These are phyloP conservation scores for Moricandia moricandioides DNA, from an alignment of 345 rosid genomes.

Conservation along the genomic window DNA sequence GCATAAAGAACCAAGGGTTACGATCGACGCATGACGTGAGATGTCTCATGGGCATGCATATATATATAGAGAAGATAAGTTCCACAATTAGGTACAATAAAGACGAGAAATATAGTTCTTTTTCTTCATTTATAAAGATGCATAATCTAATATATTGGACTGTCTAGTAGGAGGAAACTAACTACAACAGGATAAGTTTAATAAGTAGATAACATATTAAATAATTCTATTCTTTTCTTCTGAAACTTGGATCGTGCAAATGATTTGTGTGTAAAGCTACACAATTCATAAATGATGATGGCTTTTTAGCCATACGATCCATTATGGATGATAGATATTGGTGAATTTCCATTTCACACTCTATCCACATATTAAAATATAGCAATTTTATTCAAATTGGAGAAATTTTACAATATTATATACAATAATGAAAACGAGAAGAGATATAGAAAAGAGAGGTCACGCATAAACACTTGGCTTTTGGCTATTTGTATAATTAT, in stretches of 20 bases:
- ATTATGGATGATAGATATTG: slow-evolving; percentile 10
- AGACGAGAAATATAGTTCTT: neutral
- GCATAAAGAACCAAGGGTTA: neutral
- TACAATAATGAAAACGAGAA: slow-evolving; percentile 1
- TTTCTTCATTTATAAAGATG: neutral
- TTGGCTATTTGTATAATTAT: slow-evolving; percentile 32
- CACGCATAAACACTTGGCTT: slow-evolving; percentile 26
- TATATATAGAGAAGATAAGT: slow-evolving; percentile 15
- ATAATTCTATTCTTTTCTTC: neutral
- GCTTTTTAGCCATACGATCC: slow-evolving; percentile 27
- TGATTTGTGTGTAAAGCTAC: slow-evolving; percentile 32
- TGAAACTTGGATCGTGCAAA: slow-evolving; percentile 20
- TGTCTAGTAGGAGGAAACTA: slow-evolving; percentile 42
- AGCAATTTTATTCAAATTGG: neutral
- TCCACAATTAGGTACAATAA: slow-evolving; percentile 32
- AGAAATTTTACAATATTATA: neutral
- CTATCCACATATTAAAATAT: slow-evolving; percentile 27
- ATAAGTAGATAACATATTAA: slow-evolving; percentile 6
- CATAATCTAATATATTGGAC: slow-evolving; percentile 34
- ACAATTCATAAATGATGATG: slow-evolving; percentile 16
- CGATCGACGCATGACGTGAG: slow-evolving; percentile 13
- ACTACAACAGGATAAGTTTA: slow-evolving; percentile 32
- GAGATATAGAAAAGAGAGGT: slow-evolving; percentile 32
- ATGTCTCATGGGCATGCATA: slow-evolving; percentile 18
- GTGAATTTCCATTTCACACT: slow-evolving; percentile 26